These are phyloP conservation scores for Kalanchoe fedtschenkoi DNA, from an alignment of 164 flowering plant genomes.

Conservation along the genomic window DNA sequence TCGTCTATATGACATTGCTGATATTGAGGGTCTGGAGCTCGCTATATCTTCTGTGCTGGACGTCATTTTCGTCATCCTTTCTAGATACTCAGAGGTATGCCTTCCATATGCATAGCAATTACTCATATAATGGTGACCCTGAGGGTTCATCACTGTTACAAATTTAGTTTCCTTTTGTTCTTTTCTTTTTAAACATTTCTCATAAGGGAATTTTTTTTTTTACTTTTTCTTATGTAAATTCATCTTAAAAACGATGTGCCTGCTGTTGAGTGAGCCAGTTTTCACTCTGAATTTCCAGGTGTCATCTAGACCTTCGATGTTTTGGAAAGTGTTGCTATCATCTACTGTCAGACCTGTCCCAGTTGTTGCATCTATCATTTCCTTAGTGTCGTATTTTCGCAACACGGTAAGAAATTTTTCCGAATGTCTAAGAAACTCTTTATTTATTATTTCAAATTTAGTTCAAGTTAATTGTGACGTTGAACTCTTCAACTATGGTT, in stretches of 20 bases:
- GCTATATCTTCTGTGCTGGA: conserved; percentile 66
- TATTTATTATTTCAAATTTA: not conserved
- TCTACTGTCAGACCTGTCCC: conserved; percentile 62
- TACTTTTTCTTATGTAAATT: not conserved
- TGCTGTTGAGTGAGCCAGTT: not conserved
- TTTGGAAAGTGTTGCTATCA: conserved; percentile 70
- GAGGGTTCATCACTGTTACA: not conserved
- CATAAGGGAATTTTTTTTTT: not conserved
- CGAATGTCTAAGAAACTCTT: not conserved
- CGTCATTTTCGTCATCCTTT: conserved; percentile 41
- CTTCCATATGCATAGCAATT: not conserved
- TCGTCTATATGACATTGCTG: conserved; percentile 52
- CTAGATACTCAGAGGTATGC: conserved; percentile 47
- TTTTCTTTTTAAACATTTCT: not conserved
- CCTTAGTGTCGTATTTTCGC: conserved; percentile 60
- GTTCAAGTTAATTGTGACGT: too few species aligned
- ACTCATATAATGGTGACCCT: not conserved
- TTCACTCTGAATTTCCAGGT: conserved; percentile 33
- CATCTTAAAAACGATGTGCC: not conserved
- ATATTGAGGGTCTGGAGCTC: conserved; percentile 67
- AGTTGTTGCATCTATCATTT: conserved; percentile 50
- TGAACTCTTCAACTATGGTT: too few species aligned
- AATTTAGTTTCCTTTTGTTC: not conserved
- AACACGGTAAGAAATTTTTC: conserved; percentile 42
- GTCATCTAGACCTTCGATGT: conserved; percentile 30